A percentile compares a stretch with the other conserved stretches of the same genome.
phyloP scores from a whole-genome alignment of 768 basidiomycete species.

The Termitomyces sp. region DNA sequence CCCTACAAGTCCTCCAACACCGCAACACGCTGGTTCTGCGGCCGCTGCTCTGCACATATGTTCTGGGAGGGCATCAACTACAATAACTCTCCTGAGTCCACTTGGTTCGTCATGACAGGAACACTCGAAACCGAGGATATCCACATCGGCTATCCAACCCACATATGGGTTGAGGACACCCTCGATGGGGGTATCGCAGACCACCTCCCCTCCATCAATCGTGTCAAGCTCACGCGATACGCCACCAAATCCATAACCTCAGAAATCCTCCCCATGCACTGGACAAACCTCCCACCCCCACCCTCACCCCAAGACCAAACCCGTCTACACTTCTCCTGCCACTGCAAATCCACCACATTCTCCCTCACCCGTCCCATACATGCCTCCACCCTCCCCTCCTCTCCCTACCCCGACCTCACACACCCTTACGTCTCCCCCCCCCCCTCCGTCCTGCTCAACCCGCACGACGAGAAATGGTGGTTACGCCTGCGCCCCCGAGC shows the following conservation, averaged over 20 bases:
- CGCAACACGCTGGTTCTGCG: conserved; percentile 19
- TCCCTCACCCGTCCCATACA: conserved; percentile 21
- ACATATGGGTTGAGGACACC: conserved; percentile 20
- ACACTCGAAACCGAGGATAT: conserved; percentile 18
- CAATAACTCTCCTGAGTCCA: background rate
- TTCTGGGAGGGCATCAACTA: conserved; percentile 12
- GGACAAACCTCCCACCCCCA: conserved; percentile 2
- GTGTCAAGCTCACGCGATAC: conserved; percentile 16
- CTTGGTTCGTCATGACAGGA: conserved; percentile 17
- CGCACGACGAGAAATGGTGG: conserved; percentile 27
- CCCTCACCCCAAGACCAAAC: background rate
- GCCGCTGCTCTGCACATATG: conserved; percentile 19
- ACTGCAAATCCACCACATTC: conserved; percentile 17
- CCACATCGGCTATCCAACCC: conserved; percentile 4
- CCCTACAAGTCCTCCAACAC: conserved; percentile 14
- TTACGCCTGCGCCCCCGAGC: too few relatives aligned
- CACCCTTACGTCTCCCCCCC: conserved; percentile 14
- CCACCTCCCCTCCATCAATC: conserved; percentile 11
- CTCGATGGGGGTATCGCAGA: conserved; percentile 21
- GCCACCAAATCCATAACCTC: background rate
- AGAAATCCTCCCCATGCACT: conserved; percentile 10
- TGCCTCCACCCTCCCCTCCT: conserved; percentile 9
- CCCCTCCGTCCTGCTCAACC: conserved; percentile 11
- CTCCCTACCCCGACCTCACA: conserved; percentile 24
- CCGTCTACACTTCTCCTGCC: conserved; percentile 17